Evolutionary conservation across 306 rosid species (phyloP).

Genomic region (Morella rubra): DNA sequence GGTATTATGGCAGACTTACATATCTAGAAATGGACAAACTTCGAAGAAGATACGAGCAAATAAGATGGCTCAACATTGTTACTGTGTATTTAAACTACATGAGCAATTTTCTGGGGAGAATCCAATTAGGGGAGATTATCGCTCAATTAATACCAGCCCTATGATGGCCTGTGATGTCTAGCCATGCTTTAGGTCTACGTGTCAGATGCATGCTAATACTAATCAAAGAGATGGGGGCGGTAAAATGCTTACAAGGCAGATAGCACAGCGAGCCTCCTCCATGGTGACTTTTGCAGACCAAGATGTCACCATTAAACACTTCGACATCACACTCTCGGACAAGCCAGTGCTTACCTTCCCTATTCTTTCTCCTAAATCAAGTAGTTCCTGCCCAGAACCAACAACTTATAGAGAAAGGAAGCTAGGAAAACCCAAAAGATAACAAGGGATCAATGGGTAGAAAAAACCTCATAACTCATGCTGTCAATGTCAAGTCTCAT

Average conservation of each 20-base stretch:
- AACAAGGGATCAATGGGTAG: not conserved
- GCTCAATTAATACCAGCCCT: not conserved
- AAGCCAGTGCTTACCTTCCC: conserved; percentile 81
- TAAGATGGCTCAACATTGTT: not conserved
- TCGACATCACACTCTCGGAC: conserved; percentile 54
- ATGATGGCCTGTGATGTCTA: not conserved
- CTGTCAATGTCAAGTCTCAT: conserved; percentile 84
- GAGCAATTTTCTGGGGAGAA: not conserved
- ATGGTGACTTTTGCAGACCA: conserved; percentile 62
- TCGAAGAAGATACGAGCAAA: not conserved
- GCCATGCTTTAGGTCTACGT: not conserved
- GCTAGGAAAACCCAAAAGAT: not conserved
- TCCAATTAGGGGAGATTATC: not conserved
- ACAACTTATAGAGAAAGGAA: conserved; percentile 9
- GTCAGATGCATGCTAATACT: not conserved
- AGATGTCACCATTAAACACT: conserved; percentile 69
- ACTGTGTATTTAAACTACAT: not conserved
- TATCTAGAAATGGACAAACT: not conserved
- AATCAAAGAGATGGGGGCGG: not conserved
- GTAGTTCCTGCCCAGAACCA: conserved; percentile 60
- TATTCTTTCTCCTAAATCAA: conserved; percentile 81
- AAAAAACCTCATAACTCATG: conserved; percentile 77
- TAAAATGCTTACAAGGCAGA: conserved; percentile 63
- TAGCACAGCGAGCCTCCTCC: conserved; percentile 65
- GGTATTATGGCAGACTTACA: too few species aligned